Conservation (phyloP, 345 rosid genomes). For the Eucalyptus pumila region DNA sequence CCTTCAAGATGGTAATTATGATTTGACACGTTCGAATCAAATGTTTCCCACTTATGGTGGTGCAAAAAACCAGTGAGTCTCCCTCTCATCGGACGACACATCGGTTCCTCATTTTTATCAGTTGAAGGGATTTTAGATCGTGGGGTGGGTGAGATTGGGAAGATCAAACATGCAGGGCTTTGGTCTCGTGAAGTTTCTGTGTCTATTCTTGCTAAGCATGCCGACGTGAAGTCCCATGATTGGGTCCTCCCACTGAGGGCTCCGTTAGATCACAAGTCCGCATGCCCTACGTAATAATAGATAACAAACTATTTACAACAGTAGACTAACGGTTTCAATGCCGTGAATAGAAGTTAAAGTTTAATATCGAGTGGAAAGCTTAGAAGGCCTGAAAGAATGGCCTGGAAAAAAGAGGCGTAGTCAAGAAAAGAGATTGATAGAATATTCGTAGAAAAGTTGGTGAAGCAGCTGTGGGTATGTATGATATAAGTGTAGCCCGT, state of each 20-base stretch:
- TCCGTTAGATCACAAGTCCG: not conserved
- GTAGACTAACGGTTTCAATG: not conserved
- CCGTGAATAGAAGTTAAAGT: not conserved
- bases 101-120: not conserved
- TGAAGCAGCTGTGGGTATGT: not conserved
- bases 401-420: not conserved
- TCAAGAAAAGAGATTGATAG: not conserved
- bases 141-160: not conserved
- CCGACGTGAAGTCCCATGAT: not conserved
- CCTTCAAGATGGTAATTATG: not conserved
- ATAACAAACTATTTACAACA: not conserved
- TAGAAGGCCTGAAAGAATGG: not conserved
- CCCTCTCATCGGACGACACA: not conserved
- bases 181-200: not conserved
- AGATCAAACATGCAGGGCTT: not conserved
- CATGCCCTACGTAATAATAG: not conserved
- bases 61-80: not conserved
- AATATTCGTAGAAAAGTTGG: not conserved
- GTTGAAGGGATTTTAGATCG: not conserved
- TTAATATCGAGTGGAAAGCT: not conserved
- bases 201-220: not conserved
- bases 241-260: not conserved
- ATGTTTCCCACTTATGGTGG: not conserved
- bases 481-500: not conserved
- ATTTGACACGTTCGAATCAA: not conserved